These are phyloP conservation scores for Gyrodon lividus DNA, from an alignment of 768 basidiomycete genomes.

Conservation along the genomic window DNA sequence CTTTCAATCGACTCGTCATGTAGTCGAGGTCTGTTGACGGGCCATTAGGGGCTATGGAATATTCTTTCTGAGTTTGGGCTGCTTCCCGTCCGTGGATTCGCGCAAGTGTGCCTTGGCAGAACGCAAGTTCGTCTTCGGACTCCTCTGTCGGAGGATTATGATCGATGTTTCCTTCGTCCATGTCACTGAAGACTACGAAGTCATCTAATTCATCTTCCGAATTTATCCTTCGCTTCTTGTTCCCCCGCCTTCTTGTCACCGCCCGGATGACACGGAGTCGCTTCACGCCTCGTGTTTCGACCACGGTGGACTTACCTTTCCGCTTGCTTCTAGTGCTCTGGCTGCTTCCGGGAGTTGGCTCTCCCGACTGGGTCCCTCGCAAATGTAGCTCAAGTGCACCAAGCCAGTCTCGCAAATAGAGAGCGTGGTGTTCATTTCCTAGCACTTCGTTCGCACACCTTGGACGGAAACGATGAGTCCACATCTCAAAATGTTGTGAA, in stretches of 20 bases:
- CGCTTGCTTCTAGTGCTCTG: conserved; percentile 11
- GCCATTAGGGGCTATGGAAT: neutral
- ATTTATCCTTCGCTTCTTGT: conserved; percentile 54
- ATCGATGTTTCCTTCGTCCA: conserved; percentile 23
- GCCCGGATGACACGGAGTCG: conserved; percentile 59
- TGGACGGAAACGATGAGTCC: conserved; percentile 79
- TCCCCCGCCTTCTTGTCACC: conserved; percentile 44
- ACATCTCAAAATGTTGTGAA: conserved; percentile 43
- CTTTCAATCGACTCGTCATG: conserved; percentile 10
- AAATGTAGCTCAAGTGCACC: conserved; percentile 63
- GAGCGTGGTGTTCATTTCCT: conserved; percentile 70
- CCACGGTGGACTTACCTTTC: conserved; percentile 25
- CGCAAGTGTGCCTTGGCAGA: conserved; percentile 24
- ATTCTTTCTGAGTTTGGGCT: neutral
- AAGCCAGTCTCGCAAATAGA: conserved; percentile 79
- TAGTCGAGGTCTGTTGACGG: conserved; percentile 4
- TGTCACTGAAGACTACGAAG: conserved; percentile 53
- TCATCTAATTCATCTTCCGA: conserved; percentile 55
- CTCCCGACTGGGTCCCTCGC: conserved; percentile 8
- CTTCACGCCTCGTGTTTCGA: conserved; percentile 44
- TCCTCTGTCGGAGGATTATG: conserved; percentile 36
- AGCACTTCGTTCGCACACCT: conserved; percentile 70
- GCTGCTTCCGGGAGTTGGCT: neutral
- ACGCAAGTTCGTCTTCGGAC: conserved; percentile 36
- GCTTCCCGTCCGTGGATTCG: conserved; percentile 15